Conservation (phyloP, 2,329 filamentous ascomycete genomes). For the Cercospora sp. region DNA sequence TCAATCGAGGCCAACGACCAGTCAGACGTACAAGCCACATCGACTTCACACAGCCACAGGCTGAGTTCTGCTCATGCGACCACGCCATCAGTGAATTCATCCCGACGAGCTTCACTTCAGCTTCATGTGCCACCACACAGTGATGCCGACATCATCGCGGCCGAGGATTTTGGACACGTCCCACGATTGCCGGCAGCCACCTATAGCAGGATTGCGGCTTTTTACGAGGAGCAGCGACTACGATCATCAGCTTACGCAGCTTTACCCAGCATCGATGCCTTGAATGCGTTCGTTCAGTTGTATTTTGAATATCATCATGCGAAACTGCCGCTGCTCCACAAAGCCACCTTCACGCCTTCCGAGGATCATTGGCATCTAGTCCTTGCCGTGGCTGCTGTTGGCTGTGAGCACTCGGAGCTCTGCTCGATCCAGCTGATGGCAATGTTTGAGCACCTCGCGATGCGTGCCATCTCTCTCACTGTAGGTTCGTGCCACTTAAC, state of each 20-base stretch:
- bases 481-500: background rate
- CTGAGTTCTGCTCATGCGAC: background rate
- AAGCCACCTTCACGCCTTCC: constrained; percentile 9
- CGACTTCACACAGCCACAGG: background rate
- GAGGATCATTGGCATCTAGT: constrained; percentile 14
- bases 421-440: constrained; percentile 10
- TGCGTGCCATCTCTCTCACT: constrained; percentile 11
- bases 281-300: constrained; percentile 15
- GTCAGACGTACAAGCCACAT: background rate
- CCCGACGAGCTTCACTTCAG: background rate
- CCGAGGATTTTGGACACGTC: constrained; percentile 8
- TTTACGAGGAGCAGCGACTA: constrained; percentile 2
- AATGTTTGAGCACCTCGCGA: constrained; percentile 15
- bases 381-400: constrained; percentile 11
- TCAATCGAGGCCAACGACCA: constrained; percentile 1
- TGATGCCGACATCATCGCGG: constrained; percentile 7
- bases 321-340: constrained; percentile 11
- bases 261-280: constrained; percentile 5
- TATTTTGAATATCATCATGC: constrained; percentile 14
- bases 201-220: constrained; percentile 3
- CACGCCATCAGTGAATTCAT: background rate
- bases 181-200: constrained; percentile 3
- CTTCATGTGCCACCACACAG: background rate
- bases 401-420: constrained; percentile 9
- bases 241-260: background rate